Evolutionary conservation across 2,329 filamentous ascomycete species (phyloP), one percentile per base, ranked within the genome.

Genomic region (Cercospora sp.): DNA sequence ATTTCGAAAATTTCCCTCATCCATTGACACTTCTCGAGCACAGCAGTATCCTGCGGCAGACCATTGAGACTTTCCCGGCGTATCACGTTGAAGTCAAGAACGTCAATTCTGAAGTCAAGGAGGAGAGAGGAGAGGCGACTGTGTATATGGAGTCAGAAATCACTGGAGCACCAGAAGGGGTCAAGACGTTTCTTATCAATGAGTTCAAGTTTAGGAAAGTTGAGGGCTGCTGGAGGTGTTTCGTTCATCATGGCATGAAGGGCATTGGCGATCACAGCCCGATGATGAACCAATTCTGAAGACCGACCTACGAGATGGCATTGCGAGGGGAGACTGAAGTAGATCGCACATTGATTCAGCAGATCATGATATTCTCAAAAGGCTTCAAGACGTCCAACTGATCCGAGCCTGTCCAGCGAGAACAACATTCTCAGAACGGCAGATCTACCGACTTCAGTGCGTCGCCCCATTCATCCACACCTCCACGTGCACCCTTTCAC

Each of bases 171-270:
- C 63, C 67, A 16, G 21, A 32, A 13, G 61, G 55, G 12, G 64
- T 66, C 2, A 65, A 57, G 49, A 63, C 63, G 58, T 55, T 61
- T 21, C 40, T 68, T 43, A 68, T 68, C 13, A 70, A 70, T 26
- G 68, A 70, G 32, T 68, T 68, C 16, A 63, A 63, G 12, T 70
- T 62, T n/a, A 61, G 51, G 21, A 63, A 57, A 10, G 59, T 68
- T 13, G 60, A 68, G 9, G 63, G 62, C 5, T 63, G 40, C 3
- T 66, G 66, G 68, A 62, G 62, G 32, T 69, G 68, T 60, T 21
- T 59, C 21, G 26, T 60, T 18, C 67, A 69, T 67, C 64, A 65
- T 65, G 67, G 43, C 3, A 69, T 66, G 67, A 69, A 66, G n/a
- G 67, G 67, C 1, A 57, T 68, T 24, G 62, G 66, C 10, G 66